Evolutionary conservation across 2,329 filamentous ascomycete genomes (phyloP), one percentile per base, ranked within the genome.

Genomic region (Laburnicola sp.): DNA sequence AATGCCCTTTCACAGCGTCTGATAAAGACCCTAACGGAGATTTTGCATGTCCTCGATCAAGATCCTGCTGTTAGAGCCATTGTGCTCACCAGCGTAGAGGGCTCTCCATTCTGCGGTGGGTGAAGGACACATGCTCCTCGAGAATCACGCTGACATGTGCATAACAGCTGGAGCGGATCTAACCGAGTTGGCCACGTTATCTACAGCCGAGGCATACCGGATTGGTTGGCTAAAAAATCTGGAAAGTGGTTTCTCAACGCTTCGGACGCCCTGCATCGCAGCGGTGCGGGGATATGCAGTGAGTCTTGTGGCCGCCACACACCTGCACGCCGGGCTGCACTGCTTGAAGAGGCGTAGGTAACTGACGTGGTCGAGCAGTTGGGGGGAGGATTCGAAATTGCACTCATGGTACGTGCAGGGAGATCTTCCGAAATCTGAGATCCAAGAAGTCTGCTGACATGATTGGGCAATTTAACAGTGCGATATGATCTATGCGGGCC

Each of bases 131-230:
- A 44, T 37, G 27, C 30, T 25, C 7, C 16, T 41, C 10, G 7
- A 4, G 16, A 25, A 30, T 39, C 10, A n/a, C 28, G 32, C 30
- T 60, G 42, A 62, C 54, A 41, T 49, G 38, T 40, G 42, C 28
- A 31, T 27, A 25, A 45, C 52, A 77, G 92, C 93, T 44, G 93
- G 92, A 45, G 93, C 93, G 49, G 93, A 97, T 73, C 96, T 97
- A 77, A 96, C 96, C 76, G 92, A 97, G 76, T 96, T 97, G 91
- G 86, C 89, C 9, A 85, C 89, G 45, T 82, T 96, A 32, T 91
- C 86, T 45, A 97, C 97, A 74, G 82, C 88, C 49, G 79, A 87
- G 56, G 92, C 92, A 22, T 96, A 95, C 77, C 87, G 83, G 27
- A 85, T 78, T 60, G 88, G 91, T 65, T 97, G 97, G 75, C 95